Base-by-base conservation (phyloP, 2,329 filamentous ascomycete genomes). In the Boeremia exigua region DNA sequence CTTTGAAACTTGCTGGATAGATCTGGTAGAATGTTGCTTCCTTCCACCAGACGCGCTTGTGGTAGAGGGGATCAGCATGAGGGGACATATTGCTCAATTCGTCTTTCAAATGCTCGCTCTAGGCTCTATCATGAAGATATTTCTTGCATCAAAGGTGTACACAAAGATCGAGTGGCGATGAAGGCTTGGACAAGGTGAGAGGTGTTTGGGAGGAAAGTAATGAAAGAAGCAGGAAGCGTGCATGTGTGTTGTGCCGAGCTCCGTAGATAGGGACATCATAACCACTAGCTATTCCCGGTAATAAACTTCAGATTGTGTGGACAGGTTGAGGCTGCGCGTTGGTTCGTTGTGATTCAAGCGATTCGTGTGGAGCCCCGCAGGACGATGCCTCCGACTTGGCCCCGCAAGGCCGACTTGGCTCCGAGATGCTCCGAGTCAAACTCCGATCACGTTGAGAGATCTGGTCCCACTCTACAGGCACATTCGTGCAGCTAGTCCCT, bases 1-100 rank as follows among this genome's bases (percentile, higher is more conserved):
- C 80, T 60, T 77, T 75, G 68, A 81, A 83, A 52, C 62, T 43
- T 45, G 62, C 75, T 5, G 78, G 78, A 64, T 80, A 81, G 43
- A 80, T 76, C 62, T 80, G 65, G 40, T 80, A 80, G 39, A 79
- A 76, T 3, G 73, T 69, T 2, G 75, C 76, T 59, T 79, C 77
- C 59, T 80, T 80, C 78, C 78, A 80, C 79, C 78, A 81, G 4
- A 66, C 54, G 1, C 64, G 67, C 27, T 58, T 63, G 58, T 72
- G 69, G n/a, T 59, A 37, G 10, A 55, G 43, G 12, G 59, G 54
- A 23, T 67, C 62, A 48, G 59, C 60, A 27, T 67, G 62, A n/a
- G 63, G 63, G 39, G 69, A 64, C 70, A 72, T 73, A 0, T 6
- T 60, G 30, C 15, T 7, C 12, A 7, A 12, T 38, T 19, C 10